A percentile compares a stretch with the other conserved stretches of the same genome.
phyloP scores from a whole-genome alignment of 139 green algal genomes.

The Marvania coccoides region DNA sequence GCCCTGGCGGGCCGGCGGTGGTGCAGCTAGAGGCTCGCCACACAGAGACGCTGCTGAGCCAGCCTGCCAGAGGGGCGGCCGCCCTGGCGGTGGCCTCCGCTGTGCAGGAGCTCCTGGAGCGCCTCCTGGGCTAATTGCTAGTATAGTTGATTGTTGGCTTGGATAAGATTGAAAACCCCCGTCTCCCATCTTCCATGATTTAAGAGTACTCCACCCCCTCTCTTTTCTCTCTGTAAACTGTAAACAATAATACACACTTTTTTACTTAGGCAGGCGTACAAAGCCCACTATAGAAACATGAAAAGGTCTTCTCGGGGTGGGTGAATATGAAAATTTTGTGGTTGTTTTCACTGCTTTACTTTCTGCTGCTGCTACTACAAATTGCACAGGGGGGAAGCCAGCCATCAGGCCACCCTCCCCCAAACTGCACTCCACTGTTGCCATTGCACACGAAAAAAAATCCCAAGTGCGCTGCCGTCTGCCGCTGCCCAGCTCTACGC shows the following conservation, averaged over 20 bases:
- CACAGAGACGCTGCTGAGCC: conserved; percentile 24
- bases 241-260: no score
- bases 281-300: no score
- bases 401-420: background rate
- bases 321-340: no score
- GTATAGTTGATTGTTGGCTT: background rate
- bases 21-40: conserved; percentile 33
- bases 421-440: background rate
- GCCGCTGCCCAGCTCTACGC: no score
- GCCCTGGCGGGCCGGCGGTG: background rate
- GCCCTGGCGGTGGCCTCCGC: background rate
- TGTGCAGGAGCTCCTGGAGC: background rate
- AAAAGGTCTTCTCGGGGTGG: no score
- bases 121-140: background rate
- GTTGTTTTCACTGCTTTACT: no score
- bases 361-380: no score
- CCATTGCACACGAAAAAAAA: background rate
- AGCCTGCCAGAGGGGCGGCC: background rate
- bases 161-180: no score
- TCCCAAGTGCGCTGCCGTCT: background rate
- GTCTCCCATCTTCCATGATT: no score
- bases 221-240: no score
- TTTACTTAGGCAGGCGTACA: no score
- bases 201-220: no score
- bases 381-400: background rate